Percentiles rank a stretch among this genome's conserved stretches.
These are phyloP conservation scores for Hypoxylon intermedium DNA, from an alignment of 495 filamentous ascomycete genomes.

Conservation along the genomic window DNA sequence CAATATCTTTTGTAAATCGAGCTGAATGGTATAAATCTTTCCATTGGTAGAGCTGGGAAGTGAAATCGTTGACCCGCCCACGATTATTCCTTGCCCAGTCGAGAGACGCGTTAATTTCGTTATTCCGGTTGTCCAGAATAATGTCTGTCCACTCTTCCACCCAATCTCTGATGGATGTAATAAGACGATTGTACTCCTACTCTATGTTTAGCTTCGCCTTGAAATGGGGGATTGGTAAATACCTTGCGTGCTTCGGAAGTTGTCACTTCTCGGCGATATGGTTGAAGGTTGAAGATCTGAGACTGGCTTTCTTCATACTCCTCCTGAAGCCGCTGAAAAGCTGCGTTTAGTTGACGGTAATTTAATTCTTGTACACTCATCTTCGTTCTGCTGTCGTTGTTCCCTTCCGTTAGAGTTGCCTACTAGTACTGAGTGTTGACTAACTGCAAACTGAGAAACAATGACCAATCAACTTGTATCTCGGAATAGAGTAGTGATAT, in stretches of 20 bases:
- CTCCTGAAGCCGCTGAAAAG: too few relatives aligned
- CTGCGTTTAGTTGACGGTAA: too few relatives aligned
- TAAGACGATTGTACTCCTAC: constrained; percentile 40
- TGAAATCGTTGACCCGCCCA: not conserved
- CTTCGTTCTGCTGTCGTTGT: too few relatives aligned
- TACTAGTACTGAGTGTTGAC: too few relatives aligned
- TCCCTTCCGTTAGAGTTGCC: too few relatives aligned
- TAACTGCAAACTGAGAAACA: too few relatives aligned
- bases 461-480: too few relatives aligned
- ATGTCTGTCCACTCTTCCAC: constrained; percentile 33
- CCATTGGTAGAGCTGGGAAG: not conserved
- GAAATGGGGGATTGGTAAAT: constrained; percentile 1
- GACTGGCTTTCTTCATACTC: constrained; percentile 12
- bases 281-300: constrained; percentile 48
- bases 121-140: not conserved
- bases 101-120: not conserved
- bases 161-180: constrained; percentile 37
- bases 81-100: not conserved
- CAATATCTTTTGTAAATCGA: constrained; percentile 37
- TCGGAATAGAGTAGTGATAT: too few relatives aligned
- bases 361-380: too few relatives aligned
- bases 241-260: constrained; percentile 38
- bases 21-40: not conserved
- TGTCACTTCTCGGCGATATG: constrained; percentile 40
- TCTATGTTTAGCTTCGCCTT: not conserved